phyloP scores from a whole-genome alignment of 2,329 filamentous ascomycete genomes.

The Aureobasidium lini region DNA sequence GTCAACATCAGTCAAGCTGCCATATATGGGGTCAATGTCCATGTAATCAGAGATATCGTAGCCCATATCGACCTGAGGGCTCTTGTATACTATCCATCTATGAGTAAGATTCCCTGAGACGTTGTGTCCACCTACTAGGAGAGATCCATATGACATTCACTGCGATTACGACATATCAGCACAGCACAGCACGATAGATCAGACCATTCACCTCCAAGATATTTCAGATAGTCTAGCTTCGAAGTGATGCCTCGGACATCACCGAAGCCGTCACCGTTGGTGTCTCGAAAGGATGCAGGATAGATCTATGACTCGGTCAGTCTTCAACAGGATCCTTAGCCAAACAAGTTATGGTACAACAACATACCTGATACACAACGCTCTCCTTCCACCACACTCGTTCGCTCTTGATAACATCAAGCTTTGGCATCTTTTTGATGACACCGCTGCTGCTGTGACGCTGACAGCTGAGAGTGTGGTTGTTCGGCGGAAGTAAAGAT shows the following conservation, averaged over 20 bases:
- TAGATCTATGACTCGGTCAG: constrained; percentile 30
- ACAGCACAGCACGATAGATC: not conserved
- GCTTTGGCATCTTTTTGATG: not conserved
- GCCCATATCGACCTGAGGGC: no score
- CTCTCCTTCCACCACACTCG: not conserved
- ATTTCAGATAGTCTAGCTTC: constrained; percentile 54
- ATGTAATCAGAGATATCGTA: no score
- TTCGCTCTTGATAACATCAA: not conserved
- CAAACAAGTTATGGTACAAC: not conserved
- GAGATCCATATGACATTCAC: constrained; percentile 60
- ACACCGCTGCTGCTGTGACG: not conserved
- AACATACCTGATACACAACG: not conserved
- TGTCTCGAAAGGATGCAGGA: constrained; percentile 41
- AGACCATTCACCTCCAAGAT: constrained; percentile 12
- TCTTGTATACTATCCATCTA: no score
- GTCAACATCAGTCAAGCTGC: no score
- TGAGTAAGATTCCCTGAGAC: constrained; percentile 60
- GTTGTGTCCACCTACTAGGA: constrained; percentile 50
- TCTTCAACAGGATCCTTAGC: not conserved
- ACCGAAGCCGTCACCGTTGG: constrained; percentile 53
- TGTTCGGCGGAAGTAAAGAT: not conserved
- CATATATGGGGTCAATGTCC: no score
- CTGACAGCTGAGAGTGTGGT: not conserved
- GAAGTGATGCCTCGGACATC: constrained; percentile 56
- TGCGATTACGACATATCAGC: constrained; percentile 35